phyloP scores from a whole-genome alignment of 2,329 filamentous ascomycete genomes.

The Aureobasidium sp. region DNA sequence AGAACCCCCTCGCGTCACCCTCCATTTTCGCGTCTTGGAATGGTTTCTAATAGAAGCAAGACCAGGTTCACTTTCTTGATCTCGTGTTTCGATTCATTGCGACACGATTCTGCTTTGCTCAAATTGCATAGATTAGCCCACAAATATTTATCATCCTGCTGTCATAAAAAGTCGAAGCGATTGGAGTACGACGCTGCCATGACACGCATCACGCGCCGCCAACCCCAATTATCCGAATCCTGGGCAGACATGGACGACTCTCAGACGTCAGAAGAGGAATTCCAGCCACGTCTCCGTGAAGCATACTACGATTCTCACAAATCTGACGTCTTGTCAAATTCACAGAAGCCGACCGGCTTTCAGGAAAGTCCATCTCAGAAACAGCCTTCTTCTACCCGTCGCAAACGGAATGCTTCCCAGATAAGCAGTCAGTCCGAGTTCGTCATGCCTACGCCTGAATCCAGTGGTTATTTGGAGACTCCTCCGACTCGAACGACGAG shows the following conservation, averaged over 20 bases:
- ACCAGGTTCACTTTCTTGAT: neutral
- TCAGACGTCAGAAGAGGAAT: constrained; percentile 1
- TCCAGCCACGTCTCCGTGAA: constrained; percentile 12
- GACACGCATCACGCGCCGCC: constrained; percentile 16
- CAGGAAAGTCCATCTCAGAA: neutral
- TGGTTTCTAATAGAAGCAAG: neutral
- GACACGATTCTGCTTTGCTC: neutral
- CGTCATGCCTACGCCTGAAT: constrained; percentile 19
- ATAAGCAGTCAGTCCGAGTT: constrained; percentile 10
- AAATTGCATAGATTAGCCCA: neutral
- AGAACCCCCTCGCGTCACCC: constrained; percentile 16
- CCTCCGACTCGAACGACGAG: neutral
- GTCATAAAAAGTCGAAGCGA: neutral
- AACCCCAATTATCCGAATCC: constrained; percentile 21
- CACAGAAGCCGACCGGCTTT: neutral
- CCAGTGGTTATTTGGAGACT: neutral
- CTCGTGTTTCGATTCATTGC: neutral
- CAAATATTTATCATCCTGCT: neutral
- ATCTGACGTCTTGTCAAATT: neutral
- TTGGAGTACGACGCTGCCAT: constrained; percentile 10
- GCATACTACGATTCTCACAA: constrained; percentile 17
- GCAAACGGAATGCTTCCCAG: constrained; percentile 12
- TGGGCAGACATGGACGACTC: constrained; percentile 22
- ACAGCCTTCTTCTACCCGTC: neutral
- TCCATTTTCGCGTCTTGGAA: constrained; percentile 5